A percentile compares a stretch with the other conserved stretches of the same genome.
Conservation (phyloP, 2,329 filamentous ascomycete species). For the Aspergillus awamori region DNA sequence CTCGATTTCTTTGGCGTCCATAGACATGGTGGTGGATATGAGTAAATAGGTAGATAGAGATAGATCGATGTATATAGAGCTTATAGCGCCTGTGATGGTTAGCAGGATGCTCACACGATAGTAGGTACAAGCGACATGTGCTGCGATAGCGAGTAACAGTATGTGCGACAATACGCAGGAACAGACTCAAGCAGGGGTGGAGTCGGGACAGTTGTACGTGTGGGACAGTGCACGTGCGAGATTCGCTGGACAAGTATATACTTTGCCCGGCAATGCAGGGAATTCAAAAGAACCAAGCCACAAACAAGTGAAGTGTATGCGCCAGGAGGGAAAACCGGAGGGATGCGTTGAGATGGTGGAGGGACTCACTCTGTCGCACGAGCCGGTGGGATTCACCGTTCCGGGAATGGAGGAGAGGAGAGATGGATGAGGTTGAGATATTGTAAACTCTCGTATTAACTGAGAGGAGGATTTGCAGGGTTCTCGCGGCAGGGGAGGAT, state of each 20-base stretch:
- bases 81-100: not conserved
- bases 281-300: not conserved
- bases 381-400: conserved; percentile 4
- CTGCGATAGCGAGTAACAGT: not conserved
- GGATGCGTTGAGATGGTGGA: not conserved
- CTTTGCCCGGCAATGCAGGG: not conserved
- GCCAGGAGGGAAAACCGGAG: not conserved
- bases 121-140: not conserved
- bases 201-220: not conserved
- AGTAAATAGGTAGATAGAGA: not conserved
- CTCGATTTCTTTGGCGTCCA: conserved; percentile 83
- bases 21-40: conserved; percentile 38
- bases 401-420: not conserved
- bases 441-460: not conserved
- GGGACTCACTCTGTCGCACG: conserved; percentile 7
- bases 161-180: not conserved
- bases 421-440: not conserved
- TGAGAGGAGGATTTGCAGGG: not conserved
- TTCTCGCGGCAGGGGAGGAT: not conserved
- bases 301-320: not conserved
- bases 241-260: not conserved
- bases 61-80: conserved; percentile 8
- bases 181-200: not conserved
- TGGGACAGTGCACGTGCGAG: conserved; percentile 16
- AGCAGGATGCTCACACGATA: not conserved